Conservation (phyloP, 1,139 yeast genomes). For the Hyphopichia fennica region DNA sequence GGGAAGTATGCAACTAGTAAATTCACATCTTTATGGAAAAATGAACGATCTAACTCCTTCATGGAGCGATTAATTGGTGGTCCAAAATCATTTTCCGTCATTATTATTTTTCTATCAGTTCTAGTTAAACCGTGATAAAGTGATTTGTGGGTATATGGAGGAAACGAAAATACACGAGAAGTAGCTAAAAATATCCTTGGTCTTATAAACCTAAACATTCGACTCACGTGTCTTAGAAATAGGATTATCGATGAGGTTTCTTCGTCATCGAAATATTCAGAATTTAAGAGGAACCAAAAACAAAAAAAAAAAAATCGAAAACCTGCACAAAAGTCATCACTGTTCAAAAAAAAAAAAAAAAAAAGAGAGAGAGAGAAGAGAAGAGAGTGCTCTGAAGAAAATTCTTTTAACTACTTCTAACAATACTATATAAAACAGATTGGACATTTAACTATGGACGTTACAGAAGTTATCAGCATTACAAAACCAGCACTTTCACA, state of each 20-base stretch:
- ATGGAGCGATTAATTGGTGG: slow-evolving; percentile 74
- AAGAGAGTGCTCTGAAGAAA: background rate
- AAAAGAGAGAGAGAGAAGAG: background rate
- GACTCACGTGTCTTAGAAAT: background rate
- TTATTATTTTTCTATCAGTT: slow-evolving; percentile 24
- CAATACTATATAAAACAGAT: background rate
- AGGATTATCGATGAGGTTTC: background rate
- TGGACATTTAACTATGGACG: slow-evolving; percentile 14
- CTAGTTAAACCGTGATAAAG: slow-evolving; percentile 12
- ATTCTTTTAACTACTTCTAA: background rate
- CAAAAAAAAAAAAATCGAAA: background rate
- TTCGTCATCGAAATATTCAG: background rate
- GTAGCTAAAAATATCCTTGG: no score
- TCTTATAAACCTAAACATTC: background rate
- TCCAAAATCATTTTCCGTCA: slow-evolving; percentile 33
- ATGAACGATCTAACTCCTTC: slow-evolving; percentile 62
- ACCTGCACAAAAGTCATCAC: slow-evolving; percentile 2
- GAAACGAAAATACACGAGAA: no score
- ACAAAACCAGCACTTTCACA: slow-evolving; percentile 25
- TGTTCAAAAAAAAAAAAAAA: background rate
- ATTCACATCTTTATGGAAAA: slow-evolving; percentile 56
- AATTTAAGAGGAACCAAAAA: background rate
- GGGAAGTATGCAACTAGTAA: slow-evolving; percentile 69
- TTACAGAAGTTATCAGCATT: slow-evolving; percentile 38
- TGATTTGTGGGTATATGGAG: background rate